Evolutionary conservation across 2,329 filamentous ascomycete species (phyloP).

Genomic region (Aspergillus intermedius): DNA sequence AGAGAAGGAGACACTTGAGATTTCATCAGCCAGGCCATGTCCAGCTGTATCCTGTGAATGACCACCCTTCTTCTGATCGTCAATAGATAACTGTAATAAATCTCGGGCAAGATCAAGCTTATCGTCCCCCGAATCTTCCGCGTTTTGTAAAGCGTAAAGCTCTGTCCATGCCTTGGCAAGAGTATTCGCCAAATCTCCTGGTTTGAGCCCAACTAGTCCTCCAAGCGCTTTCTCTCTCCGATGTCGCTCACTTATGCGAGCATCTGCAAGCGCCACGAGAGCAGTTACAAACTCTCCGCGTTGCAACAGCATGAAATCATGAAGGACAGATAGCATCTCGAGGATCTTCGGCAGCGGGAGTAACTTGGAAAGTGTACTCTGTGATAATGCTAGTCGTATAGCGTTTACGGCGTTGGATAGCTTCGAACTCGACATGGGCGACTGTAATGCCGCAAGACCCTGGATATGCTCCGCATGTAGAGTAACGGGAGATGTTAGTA

Average conservation of each 20-base stretch:
- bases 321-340: slow-evolving; percentile 67
- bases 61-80: slow-evolving; percentile 28
- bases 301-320: slow-evolving; percentile 81
- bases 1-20: slow-evolving; percentile 54
- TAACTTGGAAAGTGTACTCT: slow-evolving; percentile 74
- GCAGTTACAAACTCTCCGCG: slow-evolving; percentile 88
- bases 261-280: slow-evolving; percentile 77
- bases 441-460: slow-evolving; percentile 60
- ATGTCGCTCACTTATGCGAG: slow-evolving; percentile 68
- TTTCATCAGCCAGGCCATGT: slow-evolving; percentile 23
- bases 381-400: slow-evolving; percentile 74
- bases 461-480: slow-evolving; percentile 38
- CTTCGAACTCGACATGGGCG: slow-evolving; percentile 65
- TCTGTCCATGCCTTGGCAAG: slow-evolving; percentile 72
- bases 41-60: slow-evolving; percentile 14
- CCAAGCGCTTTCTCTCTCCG: slow-evolving; percentile 49
- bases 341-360: slow-evolving; percentile 71
- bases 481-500: slow-evolving; percentile 56
- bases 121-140: slow-evolving; percentile 69
- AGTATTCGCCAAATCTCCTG: slow-evolving; percentile 74
- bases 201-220: slow-evolving; percentile 63
- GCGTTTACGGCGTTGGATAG: slow-evolving; percentile 66
- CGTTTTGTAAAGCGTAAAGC: slow-evolving; percentile 67
- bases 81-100: slow-evolving; percentile 58
- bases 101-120: slow-evolving; percentile 75